Evolutionary conservation across 352 stramenopile species (phyloP), one percentile per base, ranked within the genome.

Genomic region (Globisporangium polare): DNA sequence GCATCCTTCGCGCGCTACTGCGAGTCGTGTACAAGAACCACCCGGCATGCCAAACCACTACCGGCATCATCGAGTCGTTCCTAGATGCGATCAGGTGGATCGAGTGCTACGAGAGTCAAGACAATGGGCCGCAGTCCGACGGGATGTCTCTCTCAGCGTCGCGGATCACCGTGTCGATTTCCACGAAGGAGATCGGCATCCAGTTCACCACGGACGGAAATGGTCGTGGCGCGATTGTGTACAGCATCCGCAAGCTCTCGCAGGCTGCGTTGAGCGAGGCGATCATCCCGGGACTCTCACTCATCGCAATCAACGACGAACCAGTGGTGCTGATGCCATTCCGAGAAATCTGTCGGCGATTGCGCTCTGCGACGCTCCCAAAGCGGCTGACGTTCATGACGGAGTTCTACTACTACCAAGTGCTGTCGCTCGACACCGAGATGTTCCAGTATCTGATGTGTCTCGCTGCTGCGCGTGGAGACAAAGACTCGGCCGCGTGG

Each of bases 361-460:
- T 93, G 3, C 80, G 83, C 29, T 78, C 76, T 9, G 87, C 87
- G 5, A 42, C 74, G 7, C 63, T 95, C 18, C 87, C 87, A 0
- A 95, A 95, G 64, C 80, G 80, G 12, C 65, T 95, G 24, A 91
- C 81, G 6, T 95, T 95, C 55, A 74, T 95, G 65, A 83, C 80
- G 8, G 84, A 93, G 53, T 89, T 92, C 63, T 92, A 88, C 60
- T 92, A 94, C 68, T 92, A 95, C 59, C 78, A 92, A 60, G 58
- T 94, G 43, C 64, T 92, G 18, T 85, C 82, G 5, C 68, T 92
- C 13, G 85, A 93, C 58, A 60, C 53, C 29, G 79, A 94, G 41
- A 90, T 94, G 83, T 89, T 87, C 65, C 80, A 80, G 53, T 94
- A 94, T 59, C 60, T 94, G 15, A 66, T 82, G 58, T 94, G 85